Conservation (phyloP, 1,139 yeast genomes). For the Yamadazyma atmosphaerica region DNA sequence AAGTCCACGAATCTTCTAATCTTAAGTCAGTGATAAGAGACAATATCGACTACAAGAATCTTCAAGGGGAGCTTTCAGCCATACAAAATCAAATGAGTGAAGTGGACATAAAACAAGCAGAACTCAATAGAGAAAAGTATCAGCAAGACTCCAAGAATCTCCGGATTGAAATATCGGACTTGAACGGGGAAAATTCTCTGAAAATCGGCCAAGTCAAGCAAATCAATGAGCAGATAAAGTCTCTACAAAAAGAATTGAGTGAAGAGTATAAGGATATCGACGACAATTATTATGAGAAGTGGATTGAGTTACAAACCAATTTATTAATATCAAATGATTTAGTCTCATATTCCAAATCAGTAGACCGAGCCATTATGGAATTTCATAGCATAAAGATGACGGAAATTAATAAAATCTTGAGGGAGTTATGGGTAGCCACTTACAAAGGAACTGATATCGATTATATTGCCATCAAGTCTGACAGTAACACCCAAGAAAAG, state of each 20-base stretch:
- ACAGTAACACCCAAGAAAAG: constrained; percentile 58
- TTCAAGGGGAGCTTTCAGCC: constrained; percentile 27
- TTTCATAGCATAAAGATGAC: constrained; percentile 91
- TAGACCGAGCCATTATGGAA: constrained; percentile 92
- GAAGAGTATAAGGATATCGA: constrained; percentile 74
- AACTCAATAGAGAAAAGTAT: constrained; percentile 60
- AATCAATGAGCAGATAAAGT: constrained; percentile 67
- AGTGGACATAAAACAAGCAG: constrained; percentile 60
- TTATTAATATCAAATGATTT: constrained; percentile 82
- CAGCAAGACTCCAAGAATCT: constrained; percentile 57
- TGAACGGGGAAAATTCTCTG: constrained; percentile 73
- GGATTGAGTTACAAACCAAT: constrained; percentile 77
- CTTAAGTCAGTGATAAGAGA: constrained; percentile 39
- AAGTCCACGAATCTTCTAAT: constrained; percentile 35
- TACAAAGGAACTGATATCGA: constrained; percentile 96
- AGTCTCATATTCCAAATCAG: constrained; percentile 76
- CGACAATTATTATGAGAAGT: constrained; percentile 62
- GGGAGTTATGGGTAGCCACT: constrained; percentile 91
- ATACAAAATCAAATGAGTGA: constrained; percentile 28
- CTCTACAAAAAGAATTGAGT: constrained; percentile 56
- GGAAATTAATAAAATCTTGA: constrained; percentile 83
- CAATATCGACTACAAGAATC: constrained; percentile 39
- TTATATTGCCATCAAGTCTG: constrained; percentile 82
- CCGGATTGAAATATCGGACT: constrained; percentile 52
- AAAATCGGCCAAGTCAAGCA: constrained; percentile 85